These are phyloP conservation scores for Parastagonospora avenae DNA, from an alignment of 2,329 filamentous ascomycete genomes.

Conservation along the genomic window DNA sequence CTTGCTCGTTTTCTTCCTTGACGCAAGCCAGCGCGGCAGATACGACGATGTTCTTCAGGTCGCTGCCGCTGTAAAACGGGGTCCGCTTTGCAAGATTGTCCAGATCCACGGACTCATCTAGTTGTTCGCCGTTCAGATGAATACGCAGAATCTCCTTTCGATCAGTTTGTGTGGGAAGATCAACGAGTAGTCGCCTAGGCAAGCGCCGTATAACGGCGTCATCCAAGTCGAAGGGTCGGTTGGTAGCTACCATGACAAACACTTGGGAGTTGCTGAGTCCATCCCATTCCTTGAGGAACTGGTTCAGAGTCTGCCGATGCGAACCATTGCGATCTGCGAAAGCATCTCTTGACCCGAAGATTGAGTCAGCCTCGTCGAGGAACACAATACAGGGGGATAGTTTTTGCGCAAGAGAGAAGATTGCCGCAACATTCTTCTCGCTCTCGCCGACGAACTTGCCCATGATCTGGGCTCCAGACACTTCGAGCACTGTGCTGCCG, in stretches of 20 bases:
- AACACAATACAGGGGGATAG: conserved; percentile 92
- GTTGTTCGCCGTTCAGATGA: conserved; percentile 69
- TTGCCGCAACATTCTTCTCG: conserved; percentile 90
- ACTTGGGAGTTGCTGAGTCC: conserved; percentile 82
- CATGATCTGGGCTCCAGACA: conserved; percentile 89
- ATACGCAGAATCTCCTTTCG: conserved; percentile 72
- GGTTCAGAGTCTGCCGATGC: conserved; percentile 91
- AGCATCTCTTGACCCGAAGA: conserved; percentile 78
- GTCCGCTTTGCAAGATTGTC: conserved; percentile 68
- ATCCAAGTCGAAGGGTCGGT: conserved; percentile 92
- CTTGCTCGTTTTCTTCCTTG: conserved; percentile 68
- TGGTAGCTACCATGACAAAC: conserved; percentile 98
- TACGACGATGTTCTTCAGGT: conserved; percentile 82
- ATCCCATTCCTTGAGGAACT: conserved; percentile 97
- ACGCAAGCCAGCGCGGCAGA: conserved; percentile 80
- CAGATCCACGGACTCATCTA: conserved; percentile 67
- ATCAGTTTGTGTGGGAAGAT: conserved; percentile 71
- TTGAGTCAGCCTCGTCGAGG: conserved; percentile 93
- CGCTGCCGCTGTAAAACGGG: conserved; percentile 79
- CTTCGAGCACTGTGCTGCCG: conserved; percentile 75
- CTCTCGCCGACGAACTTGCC: conserved; percentile 96
- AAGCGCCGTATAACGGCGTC: conserved; percentile 81
- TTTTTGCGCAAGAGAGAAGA: conserved; percentile 91
- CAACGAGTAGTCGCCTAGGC: conserved; percentile 73
- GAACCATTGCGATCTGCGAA: conserved; percentile 66